phyloP scores from a whole-genome alignment of 1,284 basidiomycete genomes.

The Microbotryum violaceum region DNA sequence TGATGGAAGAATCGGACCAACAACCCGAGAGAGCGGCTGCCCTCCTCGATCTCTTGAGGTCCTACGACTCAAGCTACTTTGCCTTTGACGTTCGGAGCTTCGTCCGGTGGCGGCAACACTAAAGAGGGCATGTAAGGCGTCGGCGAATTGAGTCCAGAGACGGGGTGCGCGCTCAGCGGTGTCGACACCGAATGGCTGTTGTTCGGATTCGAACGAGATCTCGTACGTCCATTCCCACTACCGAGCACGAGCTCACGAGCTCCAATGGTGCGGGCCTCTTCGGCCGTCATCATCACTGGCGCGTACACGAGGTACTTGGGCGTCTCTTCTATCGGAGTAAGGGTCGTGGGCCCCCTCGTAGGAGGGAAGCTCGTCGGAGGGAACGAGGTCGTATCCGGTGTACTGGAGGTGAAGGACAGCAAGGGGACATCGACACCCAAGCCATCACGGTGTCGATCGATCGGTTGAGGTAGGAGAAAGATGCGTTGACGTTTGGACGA shows the following conservation, averaged over 20 bases:
- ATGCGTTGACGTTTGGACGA: constrained; percentile 1
- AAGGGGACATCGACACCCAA: constrained; percentile 7
- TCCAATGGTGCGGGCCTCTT: constrained; percentile 16
- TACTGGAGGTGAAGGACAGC: constrained; percentile 14
- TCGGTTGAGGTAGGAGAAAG: constrained; percentile 14
- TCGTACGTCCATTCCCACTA: neutral
- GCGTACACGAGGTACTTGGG: constrained; percentile 18
- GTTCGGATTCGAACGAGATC: no score
- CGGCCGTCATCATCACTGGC: constrained; percentile 18
- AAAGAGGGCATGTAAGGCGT: neutral
- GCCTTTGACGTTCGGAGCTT: no score
- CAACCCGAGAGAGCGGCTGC: no score
- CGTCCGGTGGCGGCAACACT: neutral
- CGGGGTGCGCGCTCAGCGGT: neutral
- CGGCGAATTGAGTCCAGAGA: neutral
- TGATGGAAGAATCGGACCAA: no score
- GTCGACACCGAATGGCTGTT: neutral
- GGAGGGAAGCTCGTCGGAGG: constrained; percentile 16
- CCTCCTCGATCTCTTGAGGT: no score
- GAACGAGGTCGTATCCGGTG: constrained; percentile 6
- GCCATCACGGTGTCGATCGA: neutral
- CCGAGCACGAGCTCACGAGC: constrained; percentile 19
- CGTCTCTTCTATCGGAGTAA: neutral
- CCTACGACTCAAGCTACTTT: no score
- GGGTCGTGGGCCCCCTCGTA: neutral